A percentile compares a stretch with the other conserved stretches of the same genome.
Evolutionary conservation across 768 basidiomycete genomes (phyloP).

Genomic region (Rhizopogon vesiculosus): DNA sequence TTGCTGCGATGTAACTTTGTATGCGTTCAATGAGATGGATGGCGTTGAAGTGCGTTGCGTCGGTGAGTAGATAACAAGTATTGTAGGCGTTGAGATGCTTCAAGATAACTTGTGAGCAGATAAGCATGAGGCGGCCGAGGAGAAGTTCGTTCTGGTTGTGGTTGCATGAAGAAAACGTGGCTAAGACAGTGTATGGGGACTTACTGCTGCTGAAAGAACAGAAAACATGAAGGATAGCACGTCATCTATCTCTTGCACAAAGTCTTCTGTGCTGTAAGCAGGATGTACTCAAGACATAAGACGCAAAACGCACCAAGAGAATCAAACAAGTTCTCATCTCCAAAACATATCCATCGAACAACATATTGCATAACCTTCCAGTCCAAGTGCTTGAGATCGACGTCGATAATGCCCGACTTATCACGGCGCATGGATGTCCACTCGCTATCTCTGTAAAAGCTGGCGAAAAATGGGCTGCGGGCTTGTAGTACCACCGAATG

Average conservation of each 20-base stretch:
- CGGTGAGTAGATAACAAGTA: conserved; percentile 72
- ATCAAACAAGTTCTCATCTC: conserved; percentile 67
- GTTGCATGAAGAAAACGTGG: not conserved
- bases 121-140: conserved; percentile 75
- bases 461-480: conserved; percentile 77
- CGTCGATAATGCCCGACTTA: conserved; percentile 44
- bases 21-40: conserved; percentile 61
- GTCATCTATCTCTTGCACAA: conserved; percentile 60
- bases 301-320: conserved; percentile 47
- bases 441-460: conserved; percentile 75
- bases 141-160: conserved; percentile 73
- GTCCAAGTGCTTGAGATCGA: conserved; percentile 68
- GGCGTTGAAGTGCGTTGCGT: conserved; percentile 78
- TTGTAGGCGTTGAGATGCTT: conserved; percentile 67
- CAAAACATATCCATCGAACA: conserved; percentile 73
- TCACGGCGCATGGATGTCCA: conserved; percentile 73
- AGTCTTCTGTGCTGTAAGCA: conserved; percentile 40
- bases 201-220: conserved; percentile 79
- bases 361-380: conserved; percentile 78
- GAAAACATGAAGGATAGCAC: conserved; percentile 84
- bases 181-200: conserved; percentile 14
- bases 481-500: conserved; percentile 80
- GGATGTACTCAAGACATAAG: not conserved
- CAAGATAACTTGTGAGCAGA: conserved; percentile 78
- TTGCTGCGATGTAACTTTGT: conserved; percentile 74